These are phyloP conservation scores for Anisogramma anomala DNA, from an alignment of 2,329 filamentous ascomycete genomes.

Conservation along the genomic window DNA sequence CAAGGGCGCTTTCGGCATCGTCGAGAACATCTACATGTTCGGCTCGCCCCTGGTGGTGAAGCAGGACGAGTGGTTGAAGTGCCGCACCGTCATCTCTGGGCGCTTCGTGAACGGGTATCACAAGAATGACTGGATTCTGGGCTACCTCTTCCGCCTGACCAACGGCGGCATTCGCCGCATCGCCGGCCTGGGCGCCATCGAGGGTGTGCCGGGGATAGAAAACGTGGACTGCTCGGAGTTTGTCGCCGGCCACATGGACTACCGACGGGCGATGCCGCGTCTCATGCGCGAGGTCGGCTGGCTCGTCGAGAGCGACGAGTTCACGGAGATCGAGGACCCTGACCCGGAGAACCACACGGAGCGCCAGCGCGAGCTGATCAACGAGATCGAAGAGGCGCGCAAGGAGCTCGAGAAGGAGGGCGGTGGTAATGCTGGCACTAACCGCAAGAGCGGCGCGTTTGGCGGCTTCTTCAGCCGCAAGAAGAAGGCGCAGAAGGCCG, in stretches of 20 bases:
- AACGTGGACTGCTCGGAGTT: conserved; percentile 79
- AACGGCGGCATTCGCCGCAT: conserved; percentile 82
- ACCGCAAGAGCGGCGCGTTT: conserved; percentile 39
- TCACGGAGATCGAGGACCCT: conserved; percentile 91
- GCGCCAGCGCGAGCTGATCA: conserved; percentile 84
- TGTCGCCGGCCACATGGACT: conserved; percentile 92
- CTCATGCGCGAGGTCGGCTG: conserved; percentile 81
- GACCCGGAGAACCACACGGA: conserved; percentile 87
- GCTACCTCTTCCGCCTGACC: conserved; percentile 89
- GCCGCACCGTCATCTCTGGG: conserved; percentile 76
- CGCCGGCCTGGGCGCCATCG: conserved; percentile 68
- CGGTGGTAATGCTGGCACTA: conserved; percentile 28
- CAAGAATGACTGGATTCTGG: conserved; percentile 92
- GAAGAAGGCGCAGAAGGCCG: conserved; percentile 61
- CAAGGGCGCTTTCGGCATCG: conserved; percentile 71
- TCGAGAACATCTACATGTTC: conserved; percentile 94
- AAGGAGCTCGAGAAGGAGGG: conserved; percentile 74
- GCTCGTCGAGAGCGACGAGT: conserved; percentile 86
- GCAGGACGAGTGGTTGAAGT: conserved; percentile 75
- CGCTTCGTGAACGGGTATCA: conserved; percentile 92
- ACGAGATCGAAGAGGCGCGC: conserved; percentile 89
- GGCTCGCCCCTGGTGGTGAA: conserved; percentile 87
- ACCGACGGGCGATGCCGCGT: conserved; percentile 81
- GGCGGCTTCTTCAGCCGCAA: conserved; percentile 66
- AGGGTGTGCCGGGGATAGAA: conserved; percentile 69